Conservation (phyloP, 805 yeast genomes). For the Priceomyces medius region DNA sequence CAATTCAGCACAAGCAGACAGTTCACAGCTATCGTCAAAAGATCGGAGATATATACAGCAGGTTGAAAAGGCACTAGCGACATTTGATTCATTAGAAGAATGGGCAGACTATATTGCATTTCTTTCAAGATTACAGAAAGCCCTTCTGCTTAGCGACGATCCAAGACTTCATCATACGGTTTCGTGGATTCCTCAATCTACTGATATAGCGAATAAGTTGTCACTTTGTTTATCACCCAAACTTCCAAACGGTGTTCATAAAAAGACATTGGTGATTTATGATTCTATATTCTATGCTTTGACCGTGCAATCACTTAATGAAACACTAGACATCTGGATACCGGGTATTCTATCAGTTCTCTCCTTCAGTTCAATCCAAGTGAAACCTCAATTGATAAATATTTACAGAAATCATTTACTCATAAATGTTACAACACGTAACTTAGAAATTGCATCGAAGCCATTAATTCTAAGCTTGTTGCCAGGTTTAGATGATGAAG, state of each 20-base stretch:
- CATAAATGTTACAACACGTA: slow-evolving; percentile 36
- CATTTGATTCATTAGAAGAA: slow-evolving; percentile 82
- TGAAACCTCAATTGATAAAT: slow-evolving; percentile 72
- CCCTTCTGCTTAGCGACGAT: slow-evolving; percentile 44
- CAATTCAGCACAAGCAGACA: slow-evolving; percentile 5
- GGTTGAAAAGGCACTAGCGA: slow-evolving; percentile 68
- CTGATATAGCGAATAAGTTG: slow-evolving; percentile 65
- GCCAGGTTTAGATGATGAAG: slow-evolving; percentile 91
- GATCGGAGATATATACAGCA: slow-evolving; percentile 68
- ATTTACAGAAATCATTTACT: slow-evolving; percentile 58
- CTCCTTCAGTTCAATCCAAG: slow-evolving; percentile 85
- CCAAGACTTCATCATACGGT: slow-evolving; percentile 21
- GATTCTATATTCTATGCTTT: slow-evolving; percentile 64
- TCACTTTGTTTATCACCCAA: slow-evolving; percentile 77
- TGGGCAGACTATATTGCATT: slow-evolving; percentile 99
- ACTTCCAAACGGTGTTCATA: slow-evolving; percentile 95
- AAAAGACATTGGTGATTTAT: slow-evolving; percentile 79
- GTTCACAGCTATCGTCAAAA: slow-evolving; percentile 39
- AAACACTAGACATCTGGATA: slow-evolving; percentile 72
- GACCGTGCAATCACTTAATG: slow-evolving; percentile 52
- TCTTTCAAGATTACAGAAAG: slow-evolving; percentile 72
- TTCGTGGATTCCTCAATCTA: slow-evolving; percentile 62
- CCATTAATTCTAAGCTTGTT: slow-evolving; percentile 73
- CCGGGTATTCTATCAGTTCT: slow-evolving; percentile 91
- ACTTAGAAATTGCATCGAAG: slow-evolving; percentile 54